Evolutionary conservation across 805 yeast species (phyloP), one percentile per base, ranked within the genome.

Genomic region (Metschnikowia similis): DNA sequence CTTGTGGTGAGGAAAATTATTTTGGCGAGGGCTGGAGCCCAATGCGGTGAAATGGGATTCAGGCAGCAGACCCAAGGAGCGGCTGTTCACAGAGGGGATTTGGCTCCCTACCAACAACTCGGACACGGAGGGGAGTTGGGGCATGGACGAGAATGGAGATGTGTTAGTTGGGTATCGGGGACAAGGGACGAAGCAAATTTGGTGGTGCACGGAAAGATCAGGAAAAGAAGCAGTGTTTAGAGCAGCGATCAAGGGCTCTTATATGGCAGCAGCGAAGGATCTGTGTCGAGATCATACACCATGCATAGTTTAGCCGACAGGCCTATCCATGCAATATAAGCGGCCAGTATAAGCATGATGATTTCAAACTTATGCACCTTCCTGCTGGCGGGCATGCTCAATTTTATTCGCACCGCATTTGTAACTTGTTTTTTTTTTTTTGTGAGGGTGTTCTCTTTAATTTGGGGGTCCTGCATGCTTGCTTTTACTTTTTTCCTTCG

Each of bases 81-180:
- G 46, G 27, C 14, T 28, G 27, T 21, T 21, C 26, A 42, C 34
- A 14, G 39, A 35, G 10, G 50, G 54, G 31, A 50, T 46, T 8
- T 45, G 56, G n/a, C 56, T 56, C n/a, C 61, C 61, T 14, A 56
- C 52, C 52, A 57, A 48, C 30, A 57, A 49, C 46, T 57, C 61
- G 4, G 60, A 54, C 2, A 57, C 58, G 1, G 61, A 55, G n/a
- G 61, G 61, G 28, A 57, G 58, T 30, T 55, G 53, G 3, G 56
- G 56, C 61, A 57, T 57, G 40, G 17, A 21, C 30, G 29, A 3
- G 13, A 31, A 5, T 11, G 17, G 34, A 9, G 13, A 26, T n/a
- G 16, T 26, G n/a, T 9, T 17, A 21, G 36, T 4, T 16, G 31
- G 13, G 37, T n/a, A 10, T 35, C 35, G 35, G 29, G 27, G 8